Base-by-base conservation (phyloP, 768 basidiomycete genomes). In the Xanthoconium purpureum region DNA sequence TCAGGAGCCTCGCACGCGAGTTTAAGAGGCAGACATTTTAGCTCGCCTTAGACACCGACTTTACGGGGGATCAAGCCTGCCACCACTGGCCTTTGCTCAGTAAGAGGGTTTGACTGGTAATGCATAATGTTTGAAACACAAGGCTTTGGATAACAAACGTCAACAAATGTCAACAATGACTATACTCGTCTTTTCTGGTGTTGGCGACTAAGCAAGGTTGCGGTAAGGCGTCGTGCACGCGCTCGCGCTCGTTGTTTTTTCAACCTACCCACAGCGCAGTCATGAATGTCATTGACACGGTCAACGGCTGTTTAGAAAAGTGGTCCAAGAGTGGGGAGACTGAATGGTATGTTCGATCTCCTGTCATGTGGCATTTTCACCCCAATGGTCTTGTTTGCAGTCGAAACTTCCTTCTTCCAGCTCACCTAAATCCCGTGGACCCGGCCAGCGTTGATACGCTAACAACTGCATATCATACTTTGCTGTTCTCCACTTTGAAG, bases 391-490 rank as follows among this genome's bases (percentile, higher is more conserved):
- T 59, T 48, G 38, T 51, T 35, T 52, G 15, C 56, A 91, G 89
- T 71, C 85, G 84, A 64, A 78, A 78, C 65, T 79, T 84, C 50
- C 76, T 91, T 61, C 73, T 79, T 65, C 72, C 77, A 49, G 78
- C 81, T 35, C 88, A 89, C 69, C 79, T 79, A 56, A 83, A 82
- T 67, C 79, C 80, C 18, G 72, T 78, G 55, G 80, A 85, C 70
- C 70, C 80, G 6, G 75, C 74, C 35, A 80, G 74, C 51, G 64
- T 78, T 53, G 86, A 85, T 64, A 73, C 79, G 24, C 77, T 91
- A 36, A 81, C 81, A 13, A 86, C 84, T 14, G 80, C 79, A 5
- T 91, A 91, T 65, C 82, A 89, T 63, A 82, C 87, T 6, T 78
- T 92, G 42, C 64, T 91, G 12, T 78, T 78, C 44, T 80, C 86